Evolutionary conservation across 2,329 filamentous ascomycete species (phyloP).

Genomic region (Uncinocarpus reesii): DNA sequence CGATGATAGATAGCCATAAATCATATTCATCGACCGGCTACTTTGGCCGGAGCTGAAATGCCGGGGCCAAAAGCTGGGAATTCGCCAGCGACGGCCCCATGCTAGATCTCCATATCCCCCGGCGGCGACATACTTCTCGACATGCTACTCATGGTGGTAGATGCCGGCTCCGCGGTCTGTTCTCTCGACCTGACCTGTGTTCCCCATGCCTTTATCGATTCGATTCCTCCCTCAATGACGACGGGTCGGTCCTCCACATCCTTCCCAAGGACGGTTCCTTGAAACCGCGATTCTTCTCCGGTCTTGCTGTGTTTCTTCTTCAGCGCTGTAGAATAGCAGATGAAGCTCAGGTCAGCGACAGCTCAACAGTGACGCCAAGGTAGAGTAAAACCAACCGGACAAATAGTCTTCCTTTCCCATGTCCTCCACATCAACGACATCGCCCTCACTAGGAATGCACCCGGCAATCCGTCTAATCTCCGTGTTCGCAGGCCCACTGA

Average conservation of each 20-base stretch:
- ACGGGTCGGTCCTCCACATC: slow-evolving; percentile 60
- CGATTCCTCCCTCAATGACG: slow-evolving; percentile 65
- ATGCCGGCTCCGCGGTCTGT: slow-evolving; percentile 25
- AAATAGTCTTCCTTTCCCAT: slow-evolving; percentile 61
- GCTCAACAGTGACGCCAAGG: slow-evolving; percentile 8
- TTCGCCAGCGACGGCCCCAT: no score
- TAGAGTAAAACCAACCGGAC: slow-evolving; percentile 41
- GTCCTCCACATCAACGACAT: slow-evolving; percentile 39
- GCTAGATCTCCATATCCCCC: slow-evolving; percentile 31
- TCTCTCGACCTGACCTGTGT: slow-evolving; percentile 28
- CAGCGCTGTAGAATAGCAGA: slow-evolving; percentile 44
- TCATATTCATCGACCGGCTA: neutral
- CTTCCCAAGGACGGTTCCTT: slow-evolving; percentile 72
- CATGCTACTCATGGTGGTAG: slow-evolving; percentile 32
- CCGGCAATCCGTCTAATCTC: slow-evolving; percentile 75
- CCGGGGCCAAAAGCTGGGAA: no score
- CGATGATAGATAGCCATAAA: neutral
- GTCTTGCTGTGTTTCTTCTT: slow-evolving; percentile 91
- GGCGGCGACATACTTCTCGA: slow-evolving; percentile 33
- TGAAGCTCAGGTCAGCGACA: neutral
- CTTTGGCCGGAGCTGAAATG: no score
- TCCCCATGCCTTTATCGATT: slow-evolving; percentile 58
- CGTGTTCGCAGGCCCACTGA: slow-evolving; percentile 58
- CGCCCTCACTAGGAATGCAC: slow-evolving; percentile 50
- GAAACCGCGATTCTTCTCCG: slow-evolving; percentile 74